Conservation (phyloP, 2,329 filamentous ascomycete genomes). For the Pseudomassariella vexata region DNA sequence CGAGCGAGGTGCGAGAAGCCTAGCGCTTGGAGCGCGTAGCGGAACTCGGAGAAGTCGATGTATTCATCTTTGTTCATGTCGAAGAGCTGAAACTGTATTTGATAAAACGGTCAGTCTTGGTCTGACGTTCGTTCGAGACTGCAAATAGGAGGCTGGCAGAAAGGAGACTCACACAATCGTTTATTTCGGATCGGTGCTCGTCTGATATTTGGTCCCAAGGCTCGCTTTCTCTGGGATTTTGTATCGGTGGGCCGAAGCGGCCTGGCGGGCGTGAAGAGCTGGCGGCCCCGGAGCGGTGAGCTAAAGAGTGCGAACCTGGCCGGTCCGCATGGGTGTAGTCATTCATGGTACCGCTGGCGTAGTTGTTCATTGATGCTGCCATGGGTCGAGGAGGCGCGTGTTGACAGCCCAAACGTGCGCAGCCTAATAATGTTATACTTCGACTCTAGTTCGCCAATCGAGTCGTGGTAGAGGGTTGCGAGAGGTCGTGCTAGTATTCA, state of each 20-base stretch:
- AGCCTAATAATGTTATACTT: too few relatives aligned
- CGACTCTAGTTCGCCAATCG: too few relatives aligned
- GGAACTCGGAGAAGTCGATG: conserved; percentile 97
- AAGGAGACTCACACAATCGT: conserved; percentile 69
- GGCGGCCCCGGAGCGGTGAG: conserved; percentile 13
- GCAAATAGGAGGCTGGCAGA: too few relatives aligned
- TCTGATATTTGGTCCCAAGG: conserved; percentile 58
- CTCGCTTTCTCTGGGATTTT: conserved; percentile 21
- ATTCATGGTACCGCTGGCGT: conserved; percentile 24
- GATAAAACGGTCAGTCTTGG: background rate
- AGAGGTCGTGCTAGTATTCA: too few relatives aligned
- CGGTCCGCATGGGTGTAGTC: conserved; percentile 16
- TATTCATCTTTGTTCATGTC: conserved; percentile 91
- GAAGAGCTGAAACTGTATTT: conserved; percentile 77
- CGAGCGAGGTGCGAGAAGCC: conserved; percentile 83
- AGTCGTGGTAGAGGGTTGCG: too few relatives aligned
- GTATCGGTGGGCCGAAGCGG: conserved; percentile 23
- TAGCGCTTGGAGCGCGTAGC: conserved; percentile 90
- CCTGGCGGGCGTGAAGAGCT: conserved; percentile 17
- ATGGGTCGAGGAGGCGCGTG: too few relatives aligned
- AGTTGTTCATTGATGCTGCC: too few relatives aligned
- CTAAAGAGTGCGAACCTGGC: conserved; percentile 15
- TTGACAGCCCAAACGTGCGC: too few relatives aligned
- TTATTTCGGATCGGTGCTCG: conserved; percentile 88
- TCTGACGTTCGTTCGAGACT: too few relatives aligned